These are phyloP conservation scores for Chaetomium olivaceum DNA, from an alignment of 2,329 filamentous ascomycete genomes.

Conservation along the genomic window DNA sequence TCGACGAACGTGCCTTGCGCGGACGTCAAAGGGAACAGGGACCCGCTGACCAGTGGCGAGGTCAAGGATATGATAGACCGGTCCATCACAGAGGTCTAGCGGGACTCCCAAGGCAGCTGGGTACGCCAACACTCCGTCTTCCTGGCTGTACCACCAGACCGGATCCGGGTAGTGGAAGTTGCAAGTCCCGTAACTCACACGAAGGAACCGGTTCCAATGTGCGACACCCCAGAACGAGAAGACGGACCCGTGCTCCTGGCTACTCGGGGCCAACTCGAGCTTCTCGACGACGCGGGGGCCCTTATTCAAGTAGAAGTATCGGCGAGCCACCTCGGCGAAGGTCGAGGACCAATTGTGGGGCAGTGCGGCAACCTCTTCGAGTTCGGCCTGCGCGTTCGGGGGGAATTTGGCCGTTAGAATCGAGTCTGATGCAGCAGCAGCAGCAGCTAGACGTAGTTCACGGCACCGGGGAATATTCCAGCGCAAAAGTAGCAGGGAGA, in stretches of 20 bases:
- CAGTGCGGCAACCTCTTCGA: constrained; percentile 23
- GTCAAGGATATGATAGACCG: constrained; percentile 51
- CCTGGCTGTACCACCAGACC: constrained; percentile 55
- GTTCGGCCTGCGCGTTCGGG: constrained; percentile 25
- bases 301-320: constrained; percentile 55
- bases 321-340: constrained; percentile 53
- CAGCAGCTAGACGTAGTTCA: constrained; percentile 49
- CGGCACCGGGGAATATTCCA: constrained; percentile 54
- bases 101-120: constrained; percentile 37
- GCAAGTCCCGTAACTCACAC: constrained; percentile 42
- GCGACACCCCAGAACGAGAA: constrained; percentile 41
- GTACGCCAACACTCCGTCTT: constrained; percentile 59
- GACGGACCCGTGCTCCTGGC: constrained; percentile 31
- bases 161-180: constrained; percentile 50
- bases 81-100: constrained; percentile 11
- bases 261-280: constrained; percentile 42
- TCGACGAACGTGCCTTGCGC: constrained; percentile 54
- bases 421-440: constrained; percentile 21
- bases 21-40: constrained; percentile 53
- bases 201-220: constrained; percentile 49
- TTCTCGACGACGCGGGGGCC: constrained; percentile 52
- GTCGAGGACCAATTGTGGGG: constrained; percentile 42
- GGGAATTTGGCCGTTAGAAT: constrained; percentile 9
- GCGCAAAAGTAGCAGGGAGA: constrained; percentile 51
- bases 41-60: constrained; percentile 47